These are phyloP conservation scores for Venturiaceae sp. DNA, from an alignment of 2,329 filamentous ascomycete species.

Conservation along the genomic window DNA sequence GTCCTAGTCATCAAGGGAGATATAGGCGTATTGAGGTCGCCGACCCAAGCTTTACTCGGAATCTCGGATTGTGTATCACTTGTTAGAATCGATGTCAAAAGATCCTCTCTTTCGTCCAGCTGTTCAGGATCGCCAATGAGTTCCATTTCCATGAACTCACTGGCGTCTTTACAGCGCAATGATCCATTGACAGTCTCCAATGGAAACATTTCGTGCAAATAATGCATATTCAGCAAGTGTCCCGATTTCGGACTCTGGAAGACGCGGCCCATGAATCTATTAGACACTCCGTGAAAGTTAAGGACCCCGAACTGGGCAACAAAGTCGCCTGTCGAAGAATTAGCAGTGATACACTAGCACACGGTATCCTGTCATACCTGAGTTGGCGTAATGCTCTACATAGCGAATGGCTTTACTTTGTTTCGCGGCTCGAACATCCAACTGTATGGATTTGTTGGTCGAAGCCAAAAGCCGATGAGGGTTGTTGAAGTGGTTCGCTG, in stretches of 20 bases:
- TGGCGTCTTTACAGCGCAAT: conserved; percentile 37
- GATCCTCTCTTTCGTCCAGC: conserved; percentile 32
- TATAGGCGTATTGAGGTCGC: conserved; percentile 10
- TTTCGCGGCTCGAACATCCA: background rate
- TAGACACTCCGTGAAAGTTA: conserved; percentile 48
- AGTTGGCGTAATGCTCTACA: conserved; percentile 74
- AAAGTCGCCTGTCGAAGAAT: conserved; percentile 46
- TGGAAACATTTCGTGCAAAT: conserved; percentile 51
- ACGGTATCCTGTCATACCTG: conserved; percentile 34
- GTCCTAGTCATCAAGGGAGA: background rate
- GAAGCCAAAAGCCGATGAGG: conserved; percentile 35
- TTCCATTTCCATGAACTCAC: conserved; percentile 51
- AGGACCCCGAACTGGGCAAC: conserved; percentile 67
- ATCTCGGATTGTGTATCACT: conserved; percentile 31
- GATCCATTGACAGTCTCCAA: conserved; percentile 31
- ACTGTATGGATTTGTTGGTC: background rate
- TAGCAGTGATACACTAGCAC: no score
- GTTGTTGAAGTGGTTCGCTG: conserved; percentile 75
- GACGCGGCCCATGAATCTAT: conserved; percentile 38
- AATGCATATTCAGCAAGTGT: conserved; percentile 44
- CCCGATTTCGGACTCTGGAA: conserved; percentile 30
- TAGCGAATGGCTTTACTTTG: conserved; percentile 45
- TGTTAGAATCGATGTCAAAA: conserved; percentile 32
- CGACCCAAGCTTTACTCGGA: conserved; percentile 30
- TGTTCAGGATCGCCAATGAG: conserved; percentile 31